phyloP scores from a whole-genome alignment of 2,329 filamentous ascomycete genomes.

The Fusarium newnesense region DNA sequence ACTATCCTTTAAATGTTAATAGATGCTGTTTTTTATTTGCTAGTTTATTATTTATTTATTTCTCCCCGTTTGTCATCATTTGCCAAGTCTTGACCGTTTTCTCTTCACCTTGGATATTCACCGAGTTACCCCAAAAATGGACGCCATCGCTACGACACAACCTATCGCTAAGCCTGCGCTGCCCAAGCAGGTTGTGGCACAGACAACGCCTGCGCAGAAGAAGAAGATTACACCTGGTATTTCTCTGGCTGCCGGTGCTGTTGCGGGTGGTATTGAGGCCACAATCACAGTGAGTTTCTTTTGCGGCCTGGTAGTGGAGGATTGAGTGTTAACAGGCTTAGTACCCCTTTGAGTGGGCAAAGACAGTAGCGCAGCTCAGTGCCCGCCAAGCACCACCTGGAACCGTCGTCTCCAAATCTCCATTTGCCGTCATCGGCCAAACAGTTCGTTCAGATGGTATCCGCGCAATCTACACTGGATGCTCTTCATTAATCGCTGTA shows the following conservation, averaged over 20 bases:
- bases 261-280: constrained; percentile 65
- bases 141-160: background rate
- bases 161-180: background rate
- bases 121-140: constrained; percentile 1
- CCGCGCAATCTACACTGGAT: constrained; percentile 71
- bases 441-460: constrained; percentile 67
- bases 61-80: background rate
- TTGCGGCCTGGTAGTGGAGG: rapidly evolving
- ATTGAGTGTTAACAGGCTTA: constrained; percentile 26
- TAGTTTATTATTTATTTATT: background rate
- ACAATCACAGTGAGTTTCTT: constrained; percentile 54
- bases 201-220: background rate
- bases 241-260: constrained; percentile 61
- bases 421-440: constrained; percentile 64
- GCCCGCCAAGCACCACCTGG: constrained; percentile 16
- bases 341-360: constrained; percentile 76
- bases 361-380: constrained; percentile 70
- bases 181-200: background rate
- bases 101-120: background rate
- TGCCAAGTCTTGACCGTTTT: background rate
- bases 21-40: background rate
- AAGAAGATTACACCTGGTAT: constrained; percentile 50
- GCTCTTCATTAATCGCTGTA: constrained; percentile 64
- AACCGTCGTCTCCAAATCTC: constrained; percentile 56
- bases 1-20: background rate